Conservation (phyloP, 169 alveolate species). For the Eimeria acervulina region DNA sequence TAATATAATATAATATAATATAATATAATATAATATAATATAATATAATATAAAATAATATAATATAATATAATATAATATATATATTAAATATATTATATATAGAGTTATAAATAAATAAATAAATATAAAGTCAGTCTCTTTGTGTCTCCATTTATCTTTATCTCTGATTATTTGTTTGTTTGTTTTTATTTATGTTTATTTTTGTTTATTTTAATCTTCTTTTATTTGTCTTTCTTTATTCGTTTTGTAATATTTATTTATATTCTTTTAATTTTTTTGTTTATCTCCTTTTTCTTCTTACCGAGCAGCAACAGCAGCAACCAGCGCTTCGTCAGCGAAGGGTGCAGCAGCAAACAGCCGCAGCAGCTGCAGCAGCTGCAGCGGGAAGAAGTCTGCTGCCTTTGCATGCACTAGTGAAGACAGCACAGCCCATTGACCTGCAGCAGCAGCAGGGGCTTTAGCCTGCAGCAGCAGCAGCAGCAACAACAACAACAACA, state of each 20-base stretch:
- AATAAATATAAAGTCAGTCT: no score
- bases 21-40: no score
- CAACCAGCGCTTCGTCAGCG: constrained; percentile 15
- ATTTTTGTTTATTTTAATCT: no score
- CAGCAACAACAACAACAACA: not conserved
- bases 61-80: not conserved
- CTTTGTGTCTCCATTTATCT: no score
- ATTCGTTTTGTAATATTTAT: no score
- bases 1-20: no score
- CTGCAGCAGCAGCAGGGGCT: not conserved
- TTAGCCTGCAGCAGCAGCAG: constrained; percentile 43
- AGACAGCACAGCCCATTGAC: not conserved
- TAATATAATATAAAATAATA: not conserved
- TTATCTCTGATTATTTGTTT: no score
- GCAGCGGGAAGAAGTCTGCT: constrained; percentile 1
- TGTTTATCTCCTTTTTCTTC: not conserved
- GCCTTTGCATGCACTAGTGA: constrained; percentile 24
- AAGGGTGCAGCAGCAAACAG: constrained; percentile 52
- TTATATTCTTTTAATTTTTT: no score
- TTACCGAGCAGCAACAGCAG: not conserved
- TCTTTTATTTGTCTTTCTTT: no score
- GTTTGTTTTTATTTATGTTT: no score
- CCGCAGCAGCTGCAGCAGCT: not conserved
- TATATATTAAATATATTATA: not conserved
- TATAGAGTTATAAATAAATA: no score